These are phyloP conservation scores for Candida pseudoglaebosa DNA, from an alignment of 805 yeast genomes.

Conservation along the genomic window DNA sequence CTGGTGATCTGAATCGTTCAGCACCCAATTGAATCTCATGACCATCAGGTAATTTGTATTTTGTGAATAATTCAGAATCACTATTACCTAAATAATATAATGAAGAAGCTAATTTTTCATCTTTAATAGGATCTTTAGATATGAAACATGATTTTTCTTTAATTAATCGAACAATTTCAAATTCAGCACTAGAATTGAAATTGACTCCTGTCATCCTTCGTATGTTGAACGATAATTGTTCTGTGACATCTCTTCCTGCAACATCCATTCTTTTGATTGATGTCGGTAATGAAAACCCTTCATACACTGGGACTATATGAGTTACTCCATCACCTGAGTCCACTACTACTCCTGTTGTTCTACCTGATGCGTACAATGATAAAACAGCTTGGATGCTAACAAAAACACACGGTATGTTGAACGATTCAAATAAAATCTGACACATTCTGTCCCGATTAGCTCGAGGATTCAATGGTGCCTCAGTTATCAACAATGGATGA, in stretches of 20 bases:
- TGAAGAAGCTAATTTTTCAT: slow-evolving; percentile 41
- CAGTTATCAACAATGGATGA: slow-evolving; percentile 85
- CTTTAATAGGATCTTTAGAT: slow-evolving; percentile 51
- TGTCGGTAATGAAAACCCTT: slow-evolving; percentile 76
- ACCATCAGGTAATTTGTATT: slow-evolving; percentile 81
- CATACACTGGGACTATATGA: slow-evolving; percentile 83
- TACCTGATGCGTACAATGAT: slow-evolving; percentile 80
- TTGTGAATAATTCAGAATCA: slow-evolving; percentile 23
- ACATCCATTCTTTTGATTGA: slow-evolving; percentile 71
- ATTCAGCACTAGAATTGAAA: slow-evolving; percentile 69
- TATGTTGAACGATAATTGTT: slow-evolving; percentile 62
- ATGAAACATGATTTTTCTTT: slow-evolving; percentile 75
- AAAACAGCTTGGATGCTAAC: slow-evolving; percentile 73
- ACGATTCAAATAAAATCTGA: slow-evolving; percentile 66
- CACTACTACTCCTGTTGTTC: slow-evolving; percentile 85
- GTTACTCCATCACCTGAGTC: slow-evolving; percentile 95
- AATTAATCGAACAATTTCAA: slow-evolving; percentile 72
- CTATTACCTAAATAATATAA: slow-evolving; percentile 13
- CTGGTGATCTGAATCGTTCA: slow-evolving; percentile 73
- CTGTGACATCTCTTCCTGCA: slow-evolving; percentile 86
- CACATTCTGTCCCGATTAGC: slow-evolving; percentile 56
- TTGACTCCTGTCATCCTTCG: slow-evolving; percentile 61
- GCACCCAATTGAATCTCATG: slow-evolving; percentile 59
- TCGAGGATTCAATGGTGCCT: slow-evolving; percentile 79
- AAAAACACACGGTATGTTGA: slow-evolving; percentile 74